A percentile compares a stretch with the other conserved stretches of the same genome.
Conservation (phyloP, 2,329 filamentous ascomycete species). For the Monosporascus sp. region DNA sequence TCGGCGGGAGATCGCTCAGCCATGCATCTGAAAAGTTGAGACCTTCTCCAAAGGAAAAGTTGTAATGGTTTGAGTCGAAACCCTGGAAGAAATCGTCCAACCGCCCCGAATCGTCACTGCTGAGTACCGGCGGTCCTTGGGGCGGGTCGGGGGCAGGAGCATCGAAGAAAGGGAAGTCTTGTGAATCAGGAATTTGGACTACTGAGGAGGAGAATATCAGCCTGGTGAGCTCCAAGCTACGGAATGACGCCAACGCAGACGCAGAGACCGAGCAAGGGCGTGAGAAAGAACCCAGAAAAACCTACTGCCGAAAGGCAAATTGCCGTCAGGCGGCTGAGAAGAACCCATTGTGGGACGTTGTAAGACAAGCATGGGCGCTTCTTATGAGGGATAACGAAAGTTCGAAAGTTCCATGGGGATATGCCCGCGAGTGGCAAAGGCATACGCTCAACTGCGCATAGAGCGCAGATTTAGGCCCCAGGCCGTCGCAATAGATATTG, state of each 20-base stretch:
- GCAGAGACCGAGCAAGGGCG: constrained; percentile 8
- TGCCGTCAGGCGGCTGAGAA: constrained; percentile 49
- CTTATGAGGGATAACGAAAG: constrained; percentile 4
- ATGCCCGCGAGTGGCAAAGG: background rate
- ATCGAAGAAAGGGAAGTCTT: constrained; percentile 34
- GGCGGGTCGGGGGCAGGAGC: constrained; percentile 60
- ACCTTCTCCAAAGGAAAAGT: constrained; percentile 45
- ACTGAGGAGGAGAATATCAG: constrained; percentile 17
- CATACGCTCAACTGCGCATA: background rate
- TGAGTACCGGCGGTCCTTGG: constrained; percentile 59
- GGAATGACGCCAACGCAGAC: background rate
- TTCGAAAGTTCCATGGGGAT: background rate
- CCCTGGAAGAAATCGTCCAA: constrained; percentile 54
- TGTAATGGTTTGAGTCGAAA: constrained; percentile 46
- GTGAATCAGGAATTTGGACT: constrained; percentile 4
- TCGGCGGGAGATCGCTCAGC: constrained; percentile 53
- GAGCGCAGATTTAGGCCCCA: no score
- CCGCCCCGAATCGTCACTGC: constrained; percentile 54
- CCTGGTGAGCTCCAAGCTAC: background rate
- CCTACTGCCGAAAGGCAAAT: constrained; percentile 65
- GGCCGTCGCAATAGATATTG: background rate
- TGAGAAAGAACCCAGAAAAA: constrained; percentile 15
- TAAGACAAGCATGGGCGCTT: constrained; percentile 52
- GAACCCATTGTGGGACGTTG: constrained; percentile 55
- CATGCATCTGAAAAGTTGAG: constrained; percentile 46